These are phyloP conservation scores for Dictyostelium purpureum DNA, from an alignment of 78 protist genomes.

Conservation along the genomic window DNA sequence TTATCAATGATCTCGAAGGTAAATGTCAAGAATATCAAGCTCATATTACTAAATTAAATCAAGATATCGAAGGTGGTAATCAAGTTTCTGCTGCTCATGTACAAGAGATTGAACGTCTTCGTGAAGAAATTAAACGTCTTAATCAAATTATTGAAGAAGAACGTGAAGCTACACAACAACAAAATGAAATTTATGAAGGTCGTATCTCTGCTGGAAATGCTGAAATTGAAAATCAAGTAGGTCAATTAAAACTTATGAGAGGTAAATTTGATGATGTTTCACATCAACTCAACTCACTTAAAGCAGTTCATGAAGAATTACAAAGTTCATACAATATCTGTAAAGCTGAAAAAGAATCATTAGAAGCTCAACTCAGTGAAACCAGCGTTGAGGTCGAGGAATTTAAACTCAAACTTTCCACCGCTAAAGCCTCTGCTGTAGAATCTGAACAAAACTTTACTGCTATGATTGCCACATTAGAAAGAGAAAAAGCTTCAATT, in stretches of 20 bases:
- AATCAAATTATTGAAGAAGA: slow-evolving; percentile 30
- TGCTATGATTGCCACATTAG: slow-evolving; percentile 45
- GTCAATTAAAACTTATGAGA: slow-evolving; percentile 17
- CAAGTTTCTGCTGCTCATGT: slow-evolving; percentile 13
- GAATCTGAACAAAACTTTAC: slow-evolving; percentile 19
- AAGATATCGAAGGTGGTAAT: slow-evolving; percentile 60
- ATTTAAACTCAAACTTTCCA: neutral
- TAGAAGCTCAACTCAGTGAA: neutral
- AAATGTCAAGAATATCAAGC: slow-evolving; percentile 49
- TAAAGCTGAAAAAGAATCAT: neutral
- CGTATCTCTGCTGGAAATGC: neutral
- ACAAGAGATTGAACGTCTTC: slow-evolving; percentile 49
- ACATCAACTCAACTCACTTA: neutral
- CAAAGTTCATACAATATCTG: neutral
- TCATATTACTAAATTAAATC: slow-evolving; percentile 1
- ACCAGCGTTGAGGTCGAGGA: neutral
- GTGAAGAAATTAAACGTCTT: slow-evolving; percentile 29
- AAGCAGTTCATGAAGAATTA: slow-evolving; percentile 29
- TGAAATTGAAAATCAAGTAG: slow-evolving; percentile 33
- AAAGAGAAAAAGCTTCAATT: slow-evolving; percentile 39
- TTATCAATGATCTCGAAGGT: slow-evolving; percentile 61
- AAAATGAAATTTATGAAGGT: slow-evolving; percentile 40
- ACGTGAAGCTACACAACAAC: slow-evolving; percentile 25
- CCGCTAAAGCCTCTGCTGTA: neutral
- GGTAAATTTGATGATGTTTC: slow-evolving; percentile 29